Evolutionary conservation across 2,329 filamentous ascomycete species (phyloP).

Genomic region (Beauveria sp.): DNA sequence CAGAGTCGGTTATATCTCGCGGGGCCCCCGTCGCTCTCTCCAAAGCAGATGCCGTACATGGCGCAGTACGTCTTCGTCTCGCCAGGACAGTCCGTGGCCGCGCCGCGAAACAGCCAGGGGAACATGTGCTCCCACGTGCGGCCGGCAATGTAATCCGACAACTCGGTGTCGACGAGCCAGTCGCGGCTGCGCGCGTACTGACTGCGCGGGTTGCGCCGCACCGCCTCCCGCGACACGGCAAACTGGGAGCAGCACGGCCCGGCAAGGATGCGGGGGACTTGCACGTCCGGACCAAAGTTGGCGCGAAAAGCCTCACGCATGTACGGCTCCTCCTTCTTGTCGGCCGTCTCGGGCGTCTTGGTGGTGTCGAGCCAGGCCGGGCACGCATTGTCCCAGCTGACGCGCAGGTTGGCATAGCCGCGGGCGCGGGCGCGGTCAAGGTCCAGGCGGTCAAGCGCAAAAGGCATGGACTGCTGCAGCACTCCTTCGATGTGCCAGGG

Average conservation of each 20-base stretch:
- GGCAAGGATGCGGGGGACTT: slow-evolving; percentile 24
- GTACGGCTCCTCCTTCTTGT: slow-evolving; percentile 23
- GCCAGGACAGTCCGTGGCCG: slow-evolving; percentile 37
- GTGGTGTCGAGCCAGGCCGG: slow-evolving; percentile 42
- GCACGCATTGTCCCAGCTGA: slow-evolving; percentile 47
- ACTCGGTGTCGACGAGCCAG: slow-evolving; percentile 23
- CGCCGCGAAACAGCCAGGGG: slow-evolving; percentile 23
- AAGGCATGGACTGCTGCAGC: slow-evolving; percentile 25
- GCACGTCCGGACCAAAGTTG: slow-evolving; percentile 18
- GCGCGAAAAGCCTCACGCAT: slow-evolving; percentile 22
- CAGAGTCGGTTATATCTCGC: slow-evolving; percentile 6
- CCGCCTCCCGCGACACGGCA: slow-evolving; percentile 23
- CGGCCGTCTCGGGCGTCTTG: slow-evolving; percentile 14
- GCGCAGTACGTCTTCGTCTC: slow-evolving; percentile 25
- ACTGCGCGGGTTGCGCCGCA: slow-evolving; percentile 20
- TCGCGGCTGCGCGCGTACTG: slow-evolving; percentile 23
- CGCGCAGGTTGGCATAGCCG: slow-evolving; percentile 48
- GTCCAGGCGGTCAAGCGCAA: slow-evolving; percentile 25
- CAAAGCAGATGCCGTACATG: slow-evolving; percentile 27
- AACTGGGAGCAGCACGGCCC: slow-evolving; percentile 29
- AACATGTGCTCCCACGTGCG: slow-evolving; percentile 29
- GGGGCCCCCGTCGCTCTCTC: slow-evolving; percentile 9
- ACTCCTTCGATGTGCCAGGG: slow-evolving; percentile 28
- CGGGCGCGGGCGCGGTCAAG: slow-evolving; percentile 32
- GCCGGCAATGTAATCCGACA: slow-evolving; percentile 23